phyloP scores from a whole-genome alignment of 805 yeast genomes.

The Myxozyma udenii region DNA sequence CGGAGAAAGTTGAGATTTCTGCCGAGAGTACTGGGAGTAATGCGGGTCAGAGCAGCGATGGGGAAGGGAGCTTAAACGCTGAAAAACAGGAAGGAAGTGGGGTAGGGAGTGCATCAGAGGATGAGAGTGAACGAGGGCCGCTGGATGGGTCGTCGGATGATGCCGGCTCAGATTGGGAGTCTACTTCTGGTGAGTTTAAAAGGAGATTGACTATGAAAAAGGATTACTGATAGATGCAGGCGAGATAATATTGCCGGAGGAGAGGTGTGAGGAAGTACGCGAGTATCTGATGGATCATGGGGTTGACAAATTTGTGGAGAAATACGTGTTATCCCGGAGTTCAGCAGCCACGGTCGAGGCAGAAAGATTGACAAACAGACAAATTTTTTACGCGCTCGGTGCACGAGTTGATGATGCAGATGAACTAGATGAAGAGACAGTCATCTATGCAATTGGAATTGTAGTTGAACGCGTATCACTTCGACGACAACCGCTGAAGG shows the following conservation, averaged over 20 bases:
- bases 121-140: background rate
- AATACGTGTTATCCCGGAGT: slow-evolving; percentile 3
- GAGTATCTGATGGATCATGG: slow-evolving; percentile 17
- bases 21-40: too few relatives aligned
- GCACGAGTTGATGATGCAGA: slow-evolving; percentile 29
- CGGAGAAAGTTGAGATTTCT: too few relatives aligned
- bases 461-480: slow-evolving; percentile 63
- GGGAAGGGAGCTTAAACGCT: background rate
- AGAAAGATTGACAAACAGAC: slow-evolving; percentile 23
- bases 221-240: background rate
- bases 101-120: background rate
- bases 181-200: background rate
- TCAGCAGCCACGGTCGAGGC: background rate
- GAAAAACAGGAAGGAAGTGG: background rate
- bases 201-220: background rate
- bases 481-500: slow-evolving; percentile 54
- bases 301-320: slow-evolving; percentile 7
- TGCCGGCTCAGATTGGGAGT: background rate
- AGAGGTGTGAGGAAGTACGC: slow-evolving; percentile 6
- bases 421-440: slow-evolving; percentile 45
- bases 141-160: background rate
- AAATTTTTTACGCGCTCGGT: slow-evolving; percentile 25
- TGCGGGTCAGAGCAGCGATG: background rate
- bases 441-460: slow-evolving; percentile 38
- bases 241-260: background rate